These are phyloP conservation scores for Uromyces viciae-fabae DNA, from an alignment of 1,284 basidiomycete species.

Conservation along the genomic window DNA sequence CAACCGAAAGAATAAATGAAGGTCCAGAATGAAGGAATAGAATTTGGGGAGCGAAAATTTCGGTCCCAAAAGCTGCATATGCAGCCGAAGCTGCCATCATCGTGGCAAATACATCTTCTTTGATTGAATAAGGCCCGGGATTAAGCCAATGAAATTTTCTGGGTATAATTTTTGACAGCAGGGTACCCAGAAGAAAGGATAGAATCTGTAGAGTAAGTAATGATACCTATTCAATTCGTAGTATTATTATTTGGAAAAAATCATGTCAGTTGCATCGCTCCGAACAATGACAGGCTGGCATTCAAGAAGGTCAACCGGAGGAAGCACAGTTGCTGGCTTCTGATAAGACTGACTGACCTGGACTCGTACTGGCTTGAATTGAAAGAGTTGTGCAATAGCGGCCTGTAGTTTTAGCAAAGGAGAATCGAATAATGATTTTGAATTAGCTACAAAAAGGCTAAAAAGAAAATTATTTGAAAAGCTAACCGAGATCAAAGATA, in stretches of 20 bases:
- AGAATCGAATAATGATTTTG: background rate
- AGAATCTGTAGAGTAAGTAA: slow-evolving; percentile 44
- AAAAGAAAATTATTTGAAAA: background rate
- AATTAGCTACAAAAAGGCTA: background rate
- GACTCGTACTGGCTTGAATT: slow-evolving; percentile 44
- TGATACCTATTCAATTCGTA: slow-evolving; percentile 29
- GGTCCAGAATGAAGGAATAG: slow-evolving; percentile 35
- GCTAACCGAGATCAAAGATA: slow-evolving; percentile 39
- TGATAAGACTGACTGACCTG: slow-evolving; percentile 20
- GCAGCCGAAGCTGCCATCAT: slow-evolving; percentile 45
- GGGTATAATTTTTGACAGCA: slow-evolving; percentile 38
- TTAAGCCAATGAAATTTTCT: slow-evolving; percentile 28
- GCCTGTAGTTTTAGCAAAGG: slow-evolving; percentile 4
- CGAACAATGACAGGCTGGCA: too few species aligned
- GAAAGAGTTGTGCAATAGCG: slow-evolving; percentile 44
- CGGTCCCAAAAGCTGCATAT: slow-evolving; percentile 43
- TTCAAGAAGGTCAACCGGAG: background rate
- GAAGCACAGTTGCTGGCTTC: background rate
- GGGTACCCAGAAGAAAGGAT: slow-evolving; percentile 41
- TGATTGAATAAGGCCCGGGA: slow-evolving; percentile 41
- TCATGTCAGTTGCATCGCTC: too few species aligned
- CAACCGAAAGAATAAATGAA: slow-evolving; percentile 19
- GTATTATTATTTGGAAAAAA: too few species aligned
- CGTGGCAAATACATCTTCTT: slow-evolving; percentile 46
- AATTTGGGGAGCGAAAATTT: slow-evolving; percentile 45